phyloP scores from a whole-genome alignment of 495 filamentous ascomycete species.

The Lepraria neglecta region DNA sequence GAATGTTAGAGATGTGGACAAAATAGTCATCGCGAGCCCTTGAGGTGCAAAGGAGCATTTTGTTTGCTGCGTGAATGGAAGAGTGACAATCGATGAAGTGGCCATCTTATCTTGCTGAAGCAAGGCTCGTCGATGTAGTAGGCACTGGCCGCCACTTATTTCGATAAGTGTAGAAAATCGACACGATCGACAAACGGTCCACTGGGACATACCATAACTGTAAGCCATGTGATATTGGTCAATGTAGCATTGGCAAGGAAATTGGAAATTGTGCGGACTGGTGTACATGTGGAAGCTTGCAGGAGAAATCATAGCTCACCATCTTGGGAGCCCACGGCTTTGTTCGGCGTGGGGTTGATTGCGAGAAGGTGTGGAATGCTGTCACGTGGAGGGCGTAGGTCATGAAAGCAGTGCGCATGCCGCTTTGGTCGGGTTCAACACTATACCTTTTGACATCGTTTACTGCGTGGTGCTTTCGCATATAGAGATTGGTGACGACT shows the following conservation, averaged over 20 bases:
- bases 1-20: too few relatives aligned
- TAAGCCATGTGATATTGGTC: constrained; percentile 6
- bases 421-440: neutral
- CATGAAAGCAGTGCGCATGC: constrained; percentile 10
- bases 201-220: neutral
- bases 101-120: too few relatives aligned
- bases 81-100: too few relatives aligned
- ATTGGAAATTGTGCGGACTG: neutral
- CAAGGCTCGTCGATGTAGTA: neutral
- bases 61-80: too few relatives aligned
- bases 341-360: neutral
- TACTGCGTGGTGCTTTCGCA: constrained; percentile 9
- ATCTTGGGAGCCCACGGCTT: neutral
- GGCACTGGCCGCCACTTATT: neutral
- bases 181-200: neutral
- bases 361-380: neutral
- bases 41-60: too few relatives aligned
- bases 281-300: neutral
- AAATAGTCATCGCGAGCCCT: too few relatives aligned
- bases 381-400: neutral
- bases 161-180: neutral
- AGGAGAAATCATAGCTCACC: constrained; percentile 15
- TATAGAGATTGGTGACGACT: constrained; percentile 14
- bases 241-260: neutral
- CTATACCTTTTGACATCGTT: constrained; percentile 10